These are phyloP conservation scores for Curvularia lunata DNA, from an alignment of 2,329 filamentous ascomycete genomes.

Conservation along the genomic window DNA sequence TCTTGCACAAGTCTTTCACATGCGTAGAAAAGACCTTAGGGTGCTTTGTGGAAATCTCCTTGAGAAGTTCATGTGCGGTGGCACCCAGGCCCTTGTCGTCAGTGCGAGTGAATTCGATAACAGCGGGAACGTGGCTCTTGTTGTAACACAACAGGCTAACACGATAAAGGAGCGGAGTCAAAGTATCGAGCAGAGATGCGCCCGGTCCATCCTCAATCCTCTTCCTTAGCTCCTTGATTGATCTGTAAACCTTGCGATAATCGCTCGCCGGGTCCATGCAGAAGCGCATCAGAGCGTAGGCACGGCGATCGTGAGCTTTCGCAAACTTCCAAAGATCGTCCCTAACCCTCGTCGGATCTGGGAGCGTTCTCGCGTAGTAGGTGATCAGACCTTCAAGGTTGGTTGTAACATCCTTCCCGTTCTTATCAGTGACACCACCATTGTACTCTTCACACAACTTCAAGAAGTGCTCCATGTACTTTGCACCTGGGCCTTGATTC, in stretches of 20 bases:
- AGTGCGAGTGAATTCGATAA: slow-evolving; percentile 85
- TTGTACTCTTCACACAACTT: slow-evolving; percentile 89
- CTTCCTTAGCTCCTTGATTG: slow-evolving; percentile 87
- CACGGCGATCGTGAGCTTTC: slow-evolving; percentile 86
- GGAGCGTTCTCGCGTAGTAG: slow-evolving; percentile 75
- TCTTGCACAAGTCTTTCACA: slow-evolving; percentile 87
- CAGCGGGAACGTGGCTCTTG: slow-evolving; percentile 87
- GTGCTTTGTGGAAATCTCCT: slow-evolving; percentile 87
- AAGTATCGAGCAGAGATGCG: slow-evolving; percentile 73
- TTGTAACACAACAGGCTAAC: slow-evolving; percentile 89
- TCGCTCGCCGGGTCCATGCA: slow-evolving; percentile 85
- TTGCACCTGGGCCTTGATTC: slow-evolving; percentile 75
- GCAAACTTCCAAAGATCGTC: slow-evolving; percentile 89
- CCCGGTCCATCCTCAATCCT: slow-evolving; percentile 73
- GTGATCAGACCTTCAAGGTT: slow-evolving; percentile 75
- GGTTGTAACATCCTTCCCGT: slow-evolving; percentile 69
- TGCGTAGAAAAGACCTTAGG: slow-evolving; percentile 93
- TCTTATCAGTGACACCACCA: slow-evolving; percentile 78
- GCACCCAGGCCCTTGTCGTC: slow-evolving; percentile 79
- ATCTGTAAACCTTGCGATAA: slow-evolving; percentile 87
- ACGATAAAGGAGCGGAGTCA: slow-evolving; percentile 83
- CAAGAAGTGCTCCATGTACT: slow-evolving; percentile 76
- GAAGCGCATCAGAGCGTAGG: slow-evolving; percentile 87
- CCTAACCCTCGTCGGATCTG: slow-evolving; percentile 73
- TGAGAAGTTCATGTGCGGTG: slow-evolving; percentile 85